phyloP scores from a whole-genome alignment of 306 rosid species.

The Rubus idaeus region DNA sequence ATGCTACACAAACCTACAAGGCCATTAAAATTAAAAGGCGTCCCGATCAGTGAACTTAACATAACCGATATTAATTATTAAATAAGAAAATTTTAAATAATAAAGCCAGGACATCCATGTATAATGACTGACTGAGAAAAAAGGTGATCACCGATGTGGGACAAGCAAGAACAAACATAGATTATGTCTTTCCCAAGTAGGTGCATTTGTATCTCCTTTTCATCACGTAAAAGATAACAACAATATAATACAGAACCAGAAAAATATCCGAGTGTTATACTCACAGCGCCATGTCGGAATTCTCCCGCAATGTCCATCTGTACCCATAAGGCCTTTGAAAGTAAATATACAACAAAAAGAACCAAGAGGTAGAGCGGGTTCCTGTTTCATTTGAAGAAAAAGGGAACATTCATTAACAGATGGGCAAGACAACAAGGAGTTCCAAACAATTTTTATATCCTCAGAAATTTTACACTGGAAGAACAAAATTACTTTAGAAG shows the following conservation, averaged over 20 bases:
- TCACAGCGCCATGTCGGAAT: conserved; percentile 72
- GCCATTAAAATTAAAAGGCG: background rate
- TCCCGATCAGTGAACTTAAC: background rate
- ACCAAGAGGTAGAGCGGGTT: conserved; percentile 69
- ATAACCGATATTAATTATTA: background rate
- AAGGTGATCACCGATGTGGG: background rate
- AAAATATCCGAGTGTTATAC: conserved; percentile 23
- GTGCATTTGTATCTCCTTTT: background rate
- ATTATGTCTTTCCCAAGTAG: background rate
- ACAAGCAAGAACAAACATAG: background rate
- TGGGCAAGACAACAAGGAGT: conserved; percentile 6
- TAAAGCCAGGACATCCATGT: background rate
- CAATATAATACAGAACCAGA: background rate
- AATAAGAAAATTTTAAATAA: background rate
- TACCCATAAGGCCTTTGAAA: conserved; percentile 73
- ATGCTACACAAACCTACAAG: background rate
- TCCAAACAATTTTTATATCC: background rate
- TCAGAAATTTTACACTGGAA: conserved; percentile 4
- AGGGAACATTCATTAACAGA: conserved; percentile 10
- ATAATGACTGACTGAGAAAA: background rate
- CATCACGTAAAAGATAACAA: background rate
- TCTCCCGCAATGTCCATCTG: conserved; percentile 70
- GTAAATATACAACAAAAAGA: conserved; percentile 60
- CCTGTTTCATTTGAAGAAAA: conserved; percentile 47
- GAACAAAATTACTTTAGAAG: conserved; percentile 64